Base-by-base conservation (phyloP, 768 basidiomycete genomes). In the Boletus subcaerulescens region DNA sequence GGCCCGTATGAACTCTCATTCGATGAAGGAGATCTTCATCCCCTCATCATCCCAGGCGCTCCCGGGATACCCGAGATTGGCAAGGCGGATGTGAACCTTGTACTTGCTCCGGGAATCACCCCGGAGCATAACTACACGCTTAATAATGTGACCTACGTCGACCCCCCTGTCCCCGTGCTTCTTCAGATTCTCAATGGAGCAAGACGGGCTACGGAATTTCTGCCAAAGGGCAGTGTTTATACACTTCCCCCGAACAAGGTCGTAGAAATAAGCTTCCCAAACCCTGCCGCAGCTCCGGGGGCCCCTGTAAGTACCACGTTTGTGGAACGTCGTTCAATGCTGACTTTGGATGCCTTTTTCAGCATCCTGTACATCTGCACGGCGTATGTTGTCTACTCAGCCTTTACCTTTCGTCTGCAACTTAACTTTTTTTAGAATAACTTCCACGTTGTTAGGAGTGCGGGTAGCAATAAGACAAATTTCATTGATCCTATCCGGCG, bases 141-240 rank as follows among this genome's bases (percentile, higher is more conserved):
- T 4, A 69, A 71, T 45, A 61, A 58, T 10, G 58, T 51, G 20
- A 58, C 73, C 13, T 83, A 65, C 53, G 35, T 36, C 35, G 14
- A 0, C 15, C 35, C 35, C 7, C 35, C 35, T 36, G 35, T 36
- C 35, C 35, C 35, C 15, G 35, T 36, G 35, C 35, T 39, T 26
- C 24, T 38, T 5, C 47, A 48, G 20, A 48, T 48, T 26, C 47
- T 85, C 24, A 82, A 77, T 51, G 84, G 84, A 0, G 76, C 76
- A 0, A 62, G 63, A 20, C 69, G 71, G 11, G 71, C 82, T 0
- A 65, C 70, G 18, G 70, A 79, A 1, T 65, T 85, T 13, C 59
- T 85, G 7, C 84, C 82, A 0, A 12, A 51, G 0, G 82, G 80
- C 6, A 73, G 73, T 17, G 67, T 84, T 4, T 79, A 78, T 57